Evolutionary conservation across 225 moss, liverwort and hornwort species (phyloP), one percentile per base, ranked within the genome.

Genomic region (Polytrichum commune): DNA sequence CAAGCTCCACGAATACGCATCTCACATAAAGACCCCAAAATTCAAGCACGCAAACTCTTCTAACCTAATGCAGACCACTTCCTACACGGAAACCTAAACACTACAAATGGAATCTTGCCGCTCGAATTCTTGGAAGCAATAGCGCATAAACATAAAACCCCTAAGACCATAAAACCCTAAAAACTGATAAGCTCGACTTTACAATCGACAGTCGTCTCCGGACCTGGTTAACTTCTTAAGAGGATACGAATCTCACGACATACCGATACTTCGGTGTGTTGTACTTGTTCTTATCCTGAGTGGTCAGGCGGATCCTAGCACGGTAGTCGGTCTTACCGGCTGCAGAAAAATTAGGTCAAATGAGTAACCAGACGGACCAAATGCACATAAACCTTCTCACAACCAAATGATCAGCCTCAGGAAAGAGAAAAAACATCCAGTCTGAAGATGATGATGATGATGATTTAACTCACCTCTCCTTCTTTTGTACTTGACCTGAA

Each of bases 211-310:
- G 38, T 38, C 38, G 9, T 46, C 13, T 46, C 46, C 46, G 46
- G 13, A 46, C 46, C 13, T 46, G 46, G 46, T 46, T 13, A 46
- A 46, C 46, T 20, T 58, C 9, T 64, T 33, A 30, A 60, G 54
- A 82, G 87, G 87, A 81, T 90, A 90, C 89, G 46, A 93, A 91
- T 63, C 91, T 83, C 55, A 93, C 93, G 1, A 93, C 93, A 26
- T 87, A 81, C 64, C 93, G 81, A 72, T 93, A 93, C 79, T 93
- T 93, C n/a, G 93, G 93, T 5, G 93, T 93, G 74, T 91, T 91
- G 81, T 93, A 93, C 70, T 93, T 93, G 79, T 93, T 93, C 84
- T 90, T 93, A 66, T 93, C 93, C 80, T 93, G 93, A 2, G 91
- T 89, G 22, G 91, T 93, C 70, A 93, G 72, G 19, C 93, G 93